These are phyloP conservation scores for Aegilops longissima DNA, from an alignment of 176 grass and related monocot species.

Conservation along the genomic window DNA sequence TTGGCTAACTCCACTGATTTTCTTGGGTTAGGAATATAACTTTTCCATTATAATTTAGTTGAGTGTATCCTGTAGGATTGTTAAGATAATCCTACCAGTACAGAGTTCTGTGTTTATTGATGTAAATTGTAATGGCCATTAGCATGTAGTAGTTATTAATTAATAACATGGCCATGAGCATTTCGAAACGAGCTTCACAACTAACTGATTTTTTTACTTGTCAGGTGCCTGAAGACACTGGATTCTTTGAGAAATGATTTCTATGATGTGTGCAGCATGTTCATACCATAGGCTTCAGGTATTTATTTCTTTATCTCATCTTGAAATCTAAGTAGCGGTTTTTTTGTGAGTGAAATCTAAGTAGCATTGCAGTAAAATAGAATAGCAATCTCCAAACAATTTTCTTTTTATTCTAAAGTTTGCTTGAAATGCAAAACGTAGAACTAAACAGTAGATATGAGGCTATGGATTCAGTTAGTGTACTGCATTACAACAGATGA, in stretches of 20 bases:
- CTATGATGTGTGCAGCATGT: constrained; percentile 49
- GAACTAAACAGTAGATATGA: neutral
- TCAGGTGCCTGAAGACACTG: constrained; percentile 51
- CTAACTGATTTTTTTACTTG: neutral
- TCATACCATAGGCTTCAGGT: constrained; percentile 70
- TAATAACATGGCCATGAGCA: neutral
- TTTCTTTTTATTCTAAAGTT: neutral
- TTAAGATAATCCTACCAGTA: neutral
- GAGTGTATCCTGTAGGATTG: neutral
- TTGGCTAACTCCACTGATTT: neutral
- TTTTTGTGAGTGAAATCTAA: too few relatives aligned
- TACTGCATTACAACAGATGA: neutral
- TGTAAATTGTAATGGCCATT: neutral
- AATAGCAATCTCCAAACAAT: neutral
- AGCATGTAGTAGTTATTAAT: neutral
- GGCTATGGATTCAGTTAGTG: neutral
- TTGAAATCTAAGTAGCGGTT: too few relatives aligned
- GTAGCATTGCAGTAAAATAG: neutral
- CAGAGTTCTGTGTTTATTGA: neutral
- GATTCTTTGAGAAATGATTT: constrained; percentile 49
- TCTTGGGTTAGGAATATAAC: neutral
- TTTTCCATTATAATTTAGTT: neutral
- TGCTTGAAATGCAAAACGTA: neutral
- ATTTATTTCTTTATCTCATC: constrained; percentile 5
- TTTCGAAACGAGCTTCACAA: neutral